Evolutionary conservation across 1,139 yeast species (phyloP).

Genomic region (Saccharomyces uvarum): DNA sequence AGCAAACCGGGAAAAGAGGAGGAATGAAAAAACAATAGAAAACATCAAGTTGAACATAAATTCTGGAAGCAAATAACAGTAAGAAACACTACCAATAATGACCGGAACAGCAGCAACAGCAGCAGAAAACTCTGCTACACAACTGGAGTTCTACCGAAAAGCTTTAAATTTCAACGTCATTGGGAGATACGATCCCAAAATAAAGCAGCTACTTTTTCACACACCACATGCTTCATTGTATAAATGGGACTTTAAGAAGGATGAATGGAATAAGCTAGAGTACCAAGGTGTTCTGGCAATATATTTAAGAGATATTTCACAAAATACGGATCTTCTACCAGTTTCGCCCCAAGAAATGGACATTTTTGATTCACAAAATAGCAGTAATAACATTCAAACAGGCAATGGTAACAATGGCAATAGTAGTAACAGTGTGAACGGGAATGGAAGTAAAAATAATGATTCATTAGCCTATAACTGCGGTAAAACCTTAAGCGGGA

Average conservation of each 20-base stretch:
- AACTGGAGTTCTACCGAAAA: slow-evolving; percentile 42
- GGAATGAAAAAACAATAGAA: neutral
- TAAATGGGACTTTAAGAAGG: slow-evolving; percentile 53
- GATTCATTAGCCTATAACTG: slow-evolving; percentile 16
- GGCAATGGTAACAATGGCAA: slow-evolving; percentile 4
- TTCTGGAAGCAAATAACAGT: too few relatives aligned
- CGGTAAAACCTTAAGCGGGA: slow-evolving; percentile 22
- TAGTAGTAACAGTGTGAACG: slow-evolving; percentile 2
- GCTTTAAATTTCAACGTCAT: slow-evolving; percentile 76
- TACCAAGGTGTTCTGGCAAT: slow-evolving; percentile 77
- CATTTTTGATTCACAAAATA: slow-evolving; percentile 18
- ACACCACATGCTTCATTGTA: slow-evolving; percentile 66
- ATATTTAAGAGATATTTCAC: slow-evolving; percentile 50
- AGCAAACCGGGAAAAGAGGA: neutral
- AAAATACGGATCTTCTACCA: slow-evolving; percentile 19
- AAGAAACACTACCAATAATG: neutral
- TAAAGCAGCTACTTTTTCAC: slow-evolving; percentile 64
- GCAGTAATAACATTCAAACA: slow-evolving; percentile 22
- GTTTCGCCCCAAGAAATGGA: slow-evolving; percentile 3
- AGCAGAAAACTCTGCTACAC: neutral
- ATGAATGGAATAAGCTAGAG: slow-evolving; percentile 72
- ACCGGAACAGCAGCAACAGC: neutral
- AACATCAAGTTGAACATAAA: neutral
- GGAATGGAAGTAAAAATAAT: slow-evolving; percentile 18
- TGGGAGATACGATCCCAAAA: slow-evolving; percentile 72